Conservation (phyloP, 2,329 filamentous ascomycete species). For the Botrytis hyacinthi region DNA sequence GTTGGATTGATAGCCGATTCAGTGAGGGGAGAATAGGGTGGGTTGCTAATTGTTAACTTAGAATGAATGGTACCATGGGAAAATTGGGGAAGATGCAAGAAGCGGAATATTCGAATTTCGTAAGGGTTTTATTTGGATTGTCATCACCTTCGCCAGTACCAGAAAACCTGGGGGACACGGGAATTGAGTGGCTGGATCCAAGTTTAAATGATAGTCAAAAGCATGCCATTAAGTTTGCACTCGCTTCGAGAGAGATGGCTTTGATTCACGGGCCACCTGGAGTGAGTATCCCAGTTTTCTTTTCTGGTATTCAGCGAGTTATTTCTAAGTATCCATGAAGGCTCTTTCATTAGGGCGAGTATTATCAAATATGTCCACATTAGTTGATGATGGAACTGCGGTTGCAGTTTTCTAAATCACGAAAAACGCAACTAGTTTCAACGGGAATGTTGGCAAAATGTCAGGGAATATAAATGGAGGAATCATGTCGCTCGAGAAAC, state of each 20-base stretch:
- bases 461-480: too few relatives aligned
- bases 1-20: not conserved
- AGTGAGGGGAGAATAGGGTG: not conserved
- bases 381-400: not conserved
- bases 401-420: not conserved
- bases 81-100: conserved; percentile 57
- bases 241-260: conserved; percentile 77
- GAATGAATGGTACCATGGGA: conserved; percentile 64
- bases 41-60: conserved; percentile 39
- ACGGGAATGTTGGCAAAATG: not conserved
- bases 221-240: conserved; percentile 73
- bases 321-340: not conserved
- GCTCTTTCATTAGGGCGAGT: not conserved
- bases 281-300: conserved; percentile 42
- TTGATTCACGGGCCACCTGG: conserved; percentile 94
- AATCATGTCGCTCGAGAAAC: not conserved
- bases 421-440: not conserved
- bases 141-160: conserved; percentile 51
- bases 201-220: conserved; percentile 65
- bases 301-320: not conserved
- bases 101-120: conserved; percentile 57
- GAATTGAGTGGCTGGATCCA: conserved; percentile 61
- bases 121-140: conserved; percentile 61
- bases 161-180: conserved; percentile 44
- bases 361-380: conserved; percentile 13